Conservation (phyloP, 306 rosid genomes). For the Hippophae gyantsensis region DNA sequence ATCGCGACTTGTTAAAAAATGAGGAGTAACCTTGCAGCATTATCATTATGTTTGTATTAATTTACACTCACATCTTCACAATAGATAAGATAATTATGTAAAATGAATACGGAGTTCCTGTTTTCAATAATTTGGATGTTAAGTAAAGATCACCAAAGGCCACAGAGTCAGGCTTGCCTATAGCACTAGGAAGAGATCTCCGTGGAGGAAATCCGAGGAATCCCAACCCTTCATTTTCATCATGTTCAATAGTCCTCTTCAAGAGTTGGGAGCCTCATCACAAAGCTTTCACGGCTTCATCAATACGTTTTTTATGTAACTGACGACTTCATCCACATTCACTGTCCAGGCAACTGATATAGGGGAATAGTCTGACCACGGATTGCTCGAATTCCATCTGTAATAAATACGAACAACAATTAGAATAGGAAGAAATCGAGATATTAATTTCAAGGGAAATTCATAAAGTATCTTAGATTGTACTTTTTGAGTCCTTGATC, state of each 20-base stretch:
- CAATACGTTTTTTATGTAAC: conserved; percentile 39
- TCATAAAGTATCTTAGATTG: conserved; percentile 8
- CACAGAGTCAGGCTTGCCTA: conserved; percentile 1
- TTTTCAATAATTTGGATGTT: too few relatives aligned
- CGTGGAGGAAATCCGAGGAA: conserved; percentile 6
- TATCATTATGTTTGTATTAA: too few relatives aligned
- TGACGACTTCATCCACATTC: conserved; percentile 51
- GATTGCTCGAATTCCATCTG: conserved; percentile 86
- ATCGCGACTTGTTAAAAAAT: not conserved
- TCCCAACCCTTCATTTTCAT: conserved; percentile 9
- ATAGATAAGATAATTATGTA: too few relatives aligned
- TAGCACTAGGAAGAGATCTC: conserved; percentile 1
- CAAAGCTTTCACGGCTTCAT: conserved; percentile 48
- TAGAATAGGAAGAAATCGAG: not conserved
- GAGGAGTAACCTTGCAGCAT: not conserved
- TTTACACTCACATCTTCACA: too few relatives aligned
- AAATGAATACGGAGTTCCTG: too few relatives aligned
- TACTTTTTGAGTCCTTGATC: conserved; percentile 92
- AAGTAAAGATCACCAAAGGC: too few relatives aligned
- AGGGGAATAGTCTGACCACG: conserved; percentile 81
- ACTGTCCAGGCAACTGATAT: conserved; percentile 89
- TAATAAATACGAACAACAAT: conserved; percentile 1
- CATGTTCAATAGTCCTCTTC: conserved; percentile 5
- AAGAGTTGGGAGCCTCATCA: conserved; percentile 5
- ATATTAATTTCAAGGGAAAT: not conserved